Conservation (phyloP, 1,139 yeast genomes). For the Sugiyamaella novakii region DNA sequence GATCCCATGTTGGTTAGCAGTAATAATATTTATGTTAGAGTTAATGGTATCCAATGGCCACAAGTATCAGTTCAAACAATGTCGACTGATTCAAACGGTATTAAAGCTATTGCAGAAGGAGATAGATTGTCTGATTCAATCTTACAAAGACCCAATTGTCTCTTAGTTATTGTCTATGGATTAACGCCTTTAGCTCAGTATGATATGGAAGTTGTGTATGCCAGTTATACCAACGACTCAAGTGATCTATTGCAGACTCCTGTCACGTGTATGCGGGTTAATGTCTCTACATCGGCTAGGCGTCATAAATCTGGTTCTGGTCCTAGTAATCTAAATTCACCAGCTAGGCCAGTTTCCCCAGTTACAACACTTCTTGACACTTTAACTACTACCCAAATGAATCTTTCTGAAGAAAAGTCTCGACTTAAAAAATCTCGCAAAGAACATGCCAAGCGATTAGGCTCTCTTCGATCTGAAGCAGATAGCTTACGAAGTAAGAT, state of each 20-base stretch:
- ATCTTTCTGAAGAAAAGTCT: conserved; percentile 41
- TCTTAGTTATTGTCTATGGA: conserved; percentile 40
- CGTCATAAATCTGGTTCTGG: conserved; percentile 23
- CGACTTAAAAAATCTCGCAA: conserved; percentile 39
- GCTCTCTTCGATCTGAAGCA: conserved; percentile 40
- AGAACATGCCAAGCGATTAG: conserved; percentile 41
- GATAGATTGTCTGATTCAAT: not conserved
- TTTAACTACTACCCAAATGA: conserved; percentile 40
- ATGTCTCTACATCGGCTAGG: conserved; percentile 31
- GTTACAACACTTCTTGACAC: conserved; percentile 44
- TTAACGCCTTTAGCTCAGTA: conserved; percentile 42
- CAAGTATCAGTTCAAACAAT: conserved; percentile 38
- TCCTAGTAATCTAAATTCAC: conserved; percentile 26
- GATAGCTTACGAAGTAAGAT: conserved; percentile 39
- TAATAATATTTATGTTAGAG: conserved; percentile 34
- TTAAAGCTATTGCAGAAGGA: conserved; percentile 6
- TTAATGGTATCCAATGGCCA: conserved; percentile 44
- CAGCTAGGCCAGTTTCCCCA: conserved; percentile 42
- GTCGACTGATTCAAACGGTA: conserved; percentile 3
- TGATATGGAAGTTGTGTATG: conserved; percentile 36
- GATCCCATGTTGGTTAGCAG: conserved; percentile 22
- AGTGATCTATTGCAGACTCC: conserved; percentile 3
- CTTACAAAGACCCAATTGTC: too few species aligned
- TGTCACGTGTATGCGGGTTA: conserved; percentile 26
- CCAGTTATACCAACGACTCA: conserved; percentile 11